Evolutionary conservation across 495 filamentous ascomycete genomes (phyloP), one percentile per base, ranked within the genome.

Genomic region (Rhypophila decipiens): DNA sequence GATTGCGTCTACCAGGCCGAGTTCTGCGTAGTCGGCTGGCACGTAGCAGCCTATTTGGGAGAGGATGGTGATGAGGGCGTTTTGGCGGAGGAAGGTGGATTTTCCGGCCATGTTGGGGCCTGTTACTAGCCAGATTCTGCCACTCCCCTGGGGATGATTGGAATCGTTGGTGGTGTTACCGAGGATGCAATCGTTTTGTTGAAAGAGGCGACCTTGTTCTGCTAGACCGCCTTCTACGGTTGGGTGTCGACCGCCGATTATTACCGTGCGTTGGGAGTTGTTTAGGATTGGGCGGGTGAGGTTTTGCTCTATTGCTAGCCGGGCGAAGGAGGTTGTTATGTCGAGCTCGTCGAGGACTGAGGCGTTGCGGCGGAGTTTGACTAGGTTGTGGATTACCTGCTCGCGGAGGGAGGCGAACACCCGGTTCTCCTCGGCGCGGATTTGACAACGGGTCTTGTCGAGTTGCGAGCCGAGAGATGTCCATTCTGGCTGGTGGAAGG

Each of bases 71-170:
- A 96, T 94, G 46, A 98, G 71, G 1, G 93, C 93, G 66, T 95
- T 96, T 47, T 96, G 93, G 2, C 94, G 83, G 2, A 98, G 72
- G 59, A 94, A 98, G 0, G 93, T 98, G 60, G 83, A 88, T 67
- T 98, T 98, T 23, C 93, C 93, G 5, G 84, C 94, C 93, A 98
- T 98, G 70, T 98, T 98, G n/a, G 94, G 93, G 0, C 93, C 93
- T 1, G 91, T 96, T 52, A 98, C 86, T 21, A 98, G 77, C 85
- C 87, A 91, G 35, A 90, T 75, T 3, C 78, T 72, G 53, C 91
- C 85, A 33, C 70, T 56, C 20, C 72, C 74, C 7, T 49, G 52
- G 4, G 45, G 31, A n/a, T n/a, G n/a, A n/a, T n/a, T n/a, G n/a
- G n/a, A n/a, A n/a, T n/a, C n/a, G n/a, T n/a, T n/a, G n/a, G n/a